Evolutionary conservation across 768 basidiomycete genomes (phyloP).

Genomic region (Trichaptum fuscoviolaceum): DNA sequence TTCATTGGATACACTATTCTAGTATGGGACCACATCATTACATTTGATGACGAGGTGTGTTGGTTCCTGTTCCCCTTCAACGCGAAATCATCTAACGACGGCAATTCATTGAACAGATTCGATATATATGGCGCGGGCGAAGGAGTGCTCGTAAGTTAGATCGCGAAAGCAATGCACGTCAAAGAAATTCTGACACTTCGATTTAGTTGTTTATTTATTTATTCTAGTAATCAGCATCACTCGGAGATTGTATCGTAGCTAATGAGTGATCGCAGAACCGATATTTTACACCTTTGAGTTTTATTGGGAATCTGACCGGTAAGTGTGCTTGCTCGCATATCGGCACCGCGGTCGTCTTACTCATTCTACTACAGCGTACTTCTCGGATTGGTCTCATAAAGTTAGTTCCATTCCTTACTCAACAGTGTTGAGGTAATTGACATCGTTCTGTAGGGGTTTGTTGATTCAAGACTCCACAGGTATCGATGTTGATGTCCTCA

Average conservation of each 20-base stretch:
- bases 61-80: neutral
- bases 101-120: slow-evolving; percentile 18
- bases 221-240: neutral
- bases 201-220: neutral
- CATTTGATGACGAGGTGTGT: slow-evolving; percentile 41
- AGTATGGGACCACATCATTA: slow-evolving; percentile 53
- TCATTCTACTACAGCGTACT: slow-evolving; percentile 16
- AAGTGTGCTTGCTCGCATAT: slow-evolving; percentile 7
- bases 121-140: neutral
- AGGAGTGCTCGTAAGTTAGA: neutral
- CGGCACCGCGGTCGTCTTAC: neutral
- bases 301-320: slow-evolving; percentile 47
- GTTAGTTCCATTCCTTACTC: slow-evolving; percentile 13
- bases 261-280: slow-evolving; percentile 43
- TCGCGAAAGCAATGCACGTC: neutral
- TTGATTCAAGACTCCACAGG: neutral
- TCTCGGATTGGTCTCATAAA: slow-evolving; percentile 16
- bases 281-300: slow-evolving; percentile 58
- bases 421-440: neutral
- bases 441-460: neutral
- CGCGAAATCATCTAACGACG: neutral
- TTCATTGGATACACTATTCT: slow-evolving; percentile 46
- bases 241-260: neutral
- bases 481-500: neutral
- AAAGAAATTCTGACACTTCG: neutral